Evolutionary conservation across 139 green algal genomes (phyloP), one percentile per base, ranked within the genome.

Genomic region (Chlorella sorokiniana): DNA sequence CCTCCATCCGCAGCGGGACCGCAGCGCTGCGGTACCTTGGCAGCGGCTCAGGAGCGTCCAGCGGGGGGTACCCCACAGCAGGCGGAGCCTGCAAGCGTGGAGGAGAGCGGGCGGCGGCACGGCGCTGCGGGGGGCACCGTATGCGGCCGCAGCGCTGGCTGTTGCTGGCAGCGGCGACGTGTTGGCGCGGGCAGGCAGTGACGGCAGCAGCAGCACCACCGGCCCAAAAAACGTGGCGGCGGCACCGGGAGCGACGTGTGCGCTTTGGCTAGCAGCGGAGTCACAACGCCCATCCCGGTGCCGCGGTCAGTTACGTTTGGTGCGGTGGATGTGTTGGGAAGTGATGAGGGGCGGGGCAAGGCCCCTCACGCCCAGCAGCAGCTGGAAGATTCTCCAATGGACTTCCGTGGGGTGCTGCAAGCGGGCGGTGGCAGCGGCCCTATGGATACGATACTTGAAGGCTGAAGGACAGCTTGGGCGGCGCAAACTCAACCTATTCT

Each of bases 251-350:
- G 33, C 37, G 72, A 44, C 14, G n/a, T 27, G 42, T 76, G 41
- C 69, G 69, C 42, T 59, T 76, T 7, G 33, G 69, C 29, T 29
- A 65, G 23, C 56, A 31, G 56, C 56, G 56, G 48, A 20, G 48
- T 9, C 35, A 42, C 73, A 18, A 54, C 73, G 37, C 73, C 73
- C 23, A 79, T 79, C 54, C 54, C 73, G 59, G 73, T 79, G 73
- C 73, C 73, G 54, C 73, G 73, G 37, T 54, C 8, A 3, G 73
- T 79, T 3, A 44, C 37, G 5, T 79, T 79, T 69, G 73, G 73
- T 10, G 73, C 3, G 22, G 54, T 69, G 33, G 51, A 64, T 2
- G 73, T 79, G 38, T 1, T 79, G 71, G 71, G 51, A 9, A 42
- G 22, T 20, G 22, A 33, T 35, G 67, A 23, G 38, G 41, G 16